These are phyloP conservation scores for Seminavis robusta DNA, from an alignment of 108 stramenopile species.

Conservation along the genomic window DNA sequence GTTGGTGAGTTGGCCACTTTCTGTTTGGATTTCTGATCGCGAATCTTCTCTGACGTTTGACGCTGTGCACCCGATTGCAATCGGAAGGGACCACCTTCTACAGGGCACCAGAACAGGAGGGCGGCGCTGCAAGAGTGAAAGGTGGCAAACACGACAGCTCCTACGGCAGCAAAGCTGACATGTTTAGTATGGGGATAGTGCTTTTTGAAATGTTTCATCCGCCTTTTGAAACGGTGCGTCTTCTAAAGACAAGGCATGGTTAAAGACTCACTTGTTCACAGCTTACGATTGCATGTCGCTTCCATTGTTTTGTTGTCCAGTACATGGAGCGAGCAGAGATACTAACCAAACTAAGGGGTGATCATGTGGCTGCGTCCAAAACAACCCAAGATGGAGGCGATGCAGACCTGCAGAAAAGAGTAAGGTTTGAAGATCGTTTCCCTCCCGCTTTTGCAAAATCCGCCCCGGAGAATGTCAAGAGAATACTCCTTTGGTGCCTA, in stretches of 20 bases:
- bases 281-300: conserved; percentile 1
- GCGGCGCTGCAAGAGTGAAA: conserved; percentile 4
- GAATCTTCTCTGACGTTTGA: no score
- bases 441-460: conserved; percentile 38
- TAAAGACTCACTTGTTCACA: not conserved
- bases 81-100: no score
- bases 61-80: no score
- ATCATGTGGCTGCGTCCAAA: conserved; percentile 20
- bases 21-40: no score
- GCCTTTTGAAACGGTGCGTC: conserved; percentile 60
- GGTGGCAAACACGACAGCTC: conserved; percentile 24
- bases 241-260: conserved; percentile 8
- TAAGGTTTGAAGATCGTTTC: conserved; percentile 34
- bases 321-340: conserved; percentile 60
- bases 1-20: no score
- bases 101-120: conserved; percentile 68
- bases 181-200: conserved; percentile 73
- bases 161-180: conserved; percentile 77
- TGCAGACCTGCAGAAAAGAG: no score
- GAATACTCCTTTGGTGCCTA: conserved; percentile 75
- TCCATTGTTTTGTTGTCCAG: no score
- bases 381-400: no score
- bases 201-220: conserved; percentile 77
- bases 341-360: conserved; percentile 47
- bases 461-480: conserved; percentile 55